Conservation (phyloP, 106 monocot genomes). For the Posidonia australis region DNA sequence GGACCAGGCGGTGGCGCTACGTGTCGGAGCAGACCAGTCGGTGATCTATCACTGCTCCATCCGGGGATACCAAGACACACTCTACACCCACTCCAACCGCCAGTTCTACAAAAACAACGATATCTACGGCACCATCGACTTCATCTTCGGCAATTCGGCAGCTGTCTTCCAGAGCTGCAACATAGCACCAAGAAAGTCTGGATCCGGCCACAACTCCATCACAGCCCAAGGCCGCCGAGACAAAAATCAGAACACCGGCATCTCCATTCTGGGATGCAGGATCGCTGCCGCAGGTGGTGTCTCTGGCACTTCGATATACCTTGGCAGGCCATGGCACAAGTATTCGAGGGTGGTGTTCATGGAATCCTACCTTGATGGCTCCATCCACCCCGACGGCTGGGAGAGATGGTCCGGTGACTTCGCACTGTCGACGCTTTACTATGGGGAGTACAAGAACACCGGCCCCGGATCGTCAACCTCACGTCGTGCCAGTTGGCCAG, state of each 20-base stretch:
- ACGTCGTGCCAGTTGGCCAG: conserved; percentile 17
- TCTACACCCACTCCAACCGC: conserved; percentile 18
- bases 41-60: conserved; percentile 15
- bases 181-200: conserved; percentile 3
- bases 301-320: conserved; percentile 1
- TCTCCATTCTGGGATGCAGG: conserved; percentile 6
- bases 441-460: conserved; percentile 28
- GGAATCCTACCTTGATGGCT: conserved; percentile 3
- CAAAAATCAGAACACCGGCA: conserved; percentile 12
- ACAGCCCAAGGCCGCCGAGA: conserved; percentile 6
- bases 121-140: conserved; percentile 16
- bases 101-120: conserved; percentile 13
- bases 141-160: conserved; percentile 16
- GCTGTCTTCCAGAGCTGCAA: conserved; percentile 14
- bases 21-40: conserved; percentile 14
- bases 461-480: conserved; percentile 13
- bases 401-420: conserved; percentile 6
- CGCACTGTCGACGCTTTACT: conserved; percentile 9
- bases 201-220: conserved; percentile 8
- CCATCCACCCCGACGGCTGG: conserved; percentile 6
- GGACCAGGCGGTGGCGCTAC: conserved; percentile 21
- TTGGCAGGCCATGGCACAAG: conserved; percentile 10
- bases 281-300: conserved; percentile 15
- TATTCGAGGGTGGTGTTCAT: conserved; percentile 10
- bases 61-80: conserved; percentile 15